A percentile compares a stretch with the other conserved stretches of the same genome.
These are phyloP conservation scores for Rhizophora mangle DNA, from an alignment of 345 rosid genomes.

Conservation along the genomic window DNA sequence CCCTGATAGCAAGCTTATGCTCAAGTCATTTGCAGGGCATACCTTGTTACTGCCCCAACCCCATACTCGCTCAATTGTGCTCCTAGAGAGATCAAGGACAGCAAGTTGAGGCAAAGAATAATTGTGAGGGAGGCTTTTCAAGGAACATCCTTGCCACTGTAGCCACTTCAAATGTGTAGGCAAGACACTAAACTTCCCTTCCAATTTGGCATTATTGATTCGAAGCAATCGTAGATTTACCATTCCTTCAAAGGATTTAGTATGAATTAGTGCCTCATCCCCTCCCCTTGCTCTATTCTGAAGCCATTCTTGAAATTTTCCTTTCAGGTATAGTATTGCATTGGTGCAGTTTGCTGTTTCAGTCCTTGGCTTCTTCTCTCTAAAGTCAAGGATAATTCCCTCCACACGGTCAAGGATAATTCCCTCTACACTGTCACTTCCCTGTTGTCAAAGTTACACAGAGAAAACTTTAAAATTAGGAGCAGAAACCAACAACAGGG, in stretches of 20 bases:
- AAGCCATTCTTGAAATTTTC: slow-evolving; percentile 5
- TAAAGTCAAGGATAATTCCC: slow-evolving; percentile 35
- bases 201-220: slow-evolving; percentile 47
- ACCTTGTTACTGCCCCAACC: slow-evolving; percentile 28
- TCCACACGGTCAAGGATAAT: slow-evolving; percentile 43
- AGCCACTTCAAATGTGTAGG: slow-evolving; percentile 61
- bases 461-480: background rate
- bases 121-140: slow-evolving; percentile 43
- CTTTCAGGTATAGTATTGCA: slow-evolving; percentile 17
- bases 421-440: slow-evolving; percentile 42
- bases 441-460: slow-evolving; percentile 31
- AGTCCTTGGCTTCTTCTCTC: slow-evolving; percentile 21
- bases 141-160: slow-evolving; percentile 60
- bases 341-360: slow-evolving; percentile 7
- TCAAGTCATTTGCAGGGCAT: background rate
- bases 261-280: slow-evolving; percentile 24
- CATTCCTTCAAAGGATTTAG: slow-evolving; percentile 47
- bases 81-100: slow-evolving; percentile 68
- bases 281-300: slow-evolving; percentile 14
- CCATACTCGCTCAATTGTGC: slow-evolving; percentile 44
- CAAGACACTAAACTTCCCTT: slow-evolving; percentile 47
- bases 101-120: slow-evolving; percentile 40
- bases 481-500: background rate
- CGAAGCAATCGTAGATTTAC: slow-evolving; percentile 56
- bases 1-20: background rate